Evolutionary conservation across 768 basidiomycete genomes (phyloP).

Genomic region (Chalciporus piperatus): DNA sequence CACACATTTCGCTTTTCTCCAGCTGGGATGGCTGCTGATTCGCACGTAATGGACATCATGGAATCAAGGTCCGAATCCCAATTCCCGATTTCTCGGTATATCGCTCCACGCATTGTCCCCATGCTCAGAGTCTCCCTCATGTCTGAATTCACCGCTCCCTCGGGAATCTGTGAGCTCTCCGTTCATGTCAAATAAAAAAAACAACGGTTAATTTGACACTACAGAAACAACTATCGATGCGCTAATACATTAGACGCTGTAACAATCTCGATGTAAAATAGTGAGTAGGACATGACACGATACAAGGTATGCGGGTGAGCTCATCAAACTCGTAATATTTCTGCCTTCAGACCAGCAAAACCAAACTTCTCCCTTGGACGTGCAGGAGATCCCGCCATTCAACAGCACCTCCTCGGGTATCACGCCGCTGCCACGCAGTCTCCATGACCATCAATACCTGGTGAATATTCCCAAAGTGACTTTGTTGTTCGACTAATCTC

Average conservation of each 20-base stretch:
- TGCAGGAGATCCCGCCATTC: constrained; percentile 58
- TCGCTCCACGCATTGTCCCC: constrained; percentile 10
- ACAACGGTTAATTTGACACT: constrained; percentile 10
- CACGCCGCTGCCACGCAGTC: constrained; percentile 65
- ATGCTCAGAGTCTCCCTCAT: background rate
- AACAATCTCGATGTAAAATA: constrained; percentile 8
- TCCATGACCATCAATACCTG: constrained; percentile 64
- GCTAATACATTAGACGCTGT: constrained; percentile 13
- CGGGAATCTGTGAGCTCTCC: background rate
- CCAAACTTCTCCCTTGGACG: constrained; percentile 27
- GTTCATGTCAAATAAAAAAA: background rate
- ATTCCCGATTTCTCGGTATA: constrained; percentile 34
- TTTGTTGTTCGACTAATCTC: constrained; percentile 52
- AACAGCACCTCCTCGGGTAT: constrained; percentile 48
- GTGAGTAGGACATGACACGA: constrained; percentile 19
- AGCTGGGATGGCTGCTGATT: constrained; percentile 12
- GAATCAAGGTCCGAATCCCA: constrained; percentile 6
- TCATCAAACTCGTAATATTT: background rate
- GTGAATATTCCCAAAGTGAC: constrained; percentile 57
- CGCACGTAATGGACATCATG: constrained; percentile 12
- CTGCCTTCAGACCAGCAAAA: constrained; percentile 29
- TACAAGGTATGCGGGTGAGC: background rate
- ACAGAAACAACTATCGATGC: constrained; percentile 13
- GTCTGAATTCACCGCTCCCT: background rate
- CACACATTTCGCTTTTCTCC: background rate